phyloP scores from a whole-genome alignment of 768 basidiomycete genomes.

The Leccinum rimulosum region DNA sequence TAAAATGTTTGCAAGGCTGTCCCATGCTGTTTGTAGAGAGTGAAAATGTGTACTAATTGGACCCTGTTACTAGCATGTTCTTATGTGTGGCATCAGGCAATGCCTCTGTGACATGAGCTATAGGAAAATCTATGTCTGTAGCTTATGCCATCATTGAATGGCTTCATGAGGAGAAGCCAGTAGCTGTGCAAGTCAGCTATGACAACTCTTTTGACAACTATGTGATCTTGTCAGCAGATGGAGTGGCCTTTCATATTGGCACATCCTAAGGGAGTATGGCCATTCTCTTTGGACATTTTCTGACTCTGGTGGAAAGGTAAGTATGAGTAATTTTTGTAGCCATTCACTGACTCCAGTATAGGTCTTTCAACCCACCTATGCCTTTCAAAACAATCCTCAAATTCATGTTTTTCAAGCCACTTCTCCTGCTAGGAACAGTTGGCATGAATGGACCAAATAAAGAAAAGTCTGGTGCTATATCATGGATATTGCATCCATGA shows the following conservation, averaged over 20 bases:
- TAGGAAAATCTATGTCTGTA: background rate
- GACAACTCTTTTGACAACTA: background rate
- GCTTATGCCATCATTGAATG: background rate
- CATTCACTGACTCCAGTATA: background rate
- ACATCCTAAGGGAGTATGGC: background rate
- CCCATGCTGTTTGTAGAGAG: too few relatives aligned
- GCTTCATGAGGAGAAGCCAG: background rate
- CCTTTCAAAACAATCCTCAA: background rate
- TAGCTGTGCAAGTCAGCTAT: background rate
- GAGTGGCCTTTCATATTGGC: background rate
- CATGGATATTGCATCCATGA: background rate
- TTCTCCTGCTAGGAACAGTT: background rate
- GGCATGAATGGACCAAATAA: background rate
- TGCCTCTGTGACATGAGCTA: too few relatives aligned
- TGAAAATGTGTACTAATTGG: too few relatives aligned
- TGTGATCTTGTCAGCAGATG: background rate
- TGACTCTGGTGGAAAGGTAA: too few relatives aligned
- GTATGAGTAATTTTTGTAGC: too few relatives aligned
- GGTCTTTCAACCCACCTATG: background rate
- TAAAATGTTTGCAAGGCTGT: too few relatives aligned
- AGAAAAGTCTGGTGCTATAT: background rate
- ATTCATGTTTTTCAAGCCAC: background rate
- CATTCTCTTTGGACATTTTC: background rate
- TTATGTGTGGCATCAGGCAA: too few relatives aligned
- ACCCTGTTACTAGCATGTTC: too few relatives aligned